phyloP scores from a whole-genome alignment of 2,329 filamentous ascomycete species.

The Ceratocystis papillata region DNA sequence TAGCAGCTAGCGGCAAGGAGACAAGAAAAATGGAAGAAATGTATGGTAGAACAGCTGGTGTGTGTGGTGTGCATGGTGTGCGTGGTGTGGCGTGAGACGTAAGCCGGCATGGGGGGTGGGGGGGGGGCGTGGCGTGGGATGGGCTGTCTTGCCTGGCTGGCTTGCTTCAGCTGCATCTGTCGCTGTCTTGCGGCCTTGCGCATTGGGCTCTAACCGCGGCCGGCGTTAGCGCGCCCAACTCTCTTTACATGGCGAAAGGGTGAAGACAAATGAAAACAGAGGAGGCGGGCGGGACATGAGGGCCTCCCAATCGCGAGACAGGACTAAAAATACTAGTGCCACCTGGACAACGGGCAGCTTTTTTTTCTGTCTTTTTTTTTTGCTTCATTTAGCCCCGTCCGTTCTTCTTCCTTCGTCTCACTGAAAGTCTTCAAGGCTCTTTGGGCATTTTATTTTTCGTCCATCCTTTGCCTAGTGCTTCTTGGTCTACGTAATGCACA shows the following conservation, averaged over 20 bases:
- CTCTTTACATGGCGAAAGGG: background rate
- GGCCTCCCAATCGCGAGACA: background rate
- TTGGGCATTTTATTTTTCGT: background rate
- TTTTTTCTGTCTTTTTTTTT: no score
- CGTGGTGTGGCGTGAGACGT: no score
- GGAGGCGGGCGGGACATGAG: background rate
- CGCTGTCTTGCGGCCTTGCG: background rate
- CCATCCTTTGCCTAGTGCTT: background rate
- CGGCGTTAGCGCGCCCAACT: constrained; percentile 6
- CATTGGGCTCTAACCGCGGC: constrained; percentile 11
- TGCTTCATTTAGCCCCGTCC: no score
- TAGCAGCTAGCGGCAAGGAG: no score
- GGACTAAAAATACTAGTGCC: background rate
- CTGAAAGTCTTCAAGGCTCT: background rate
- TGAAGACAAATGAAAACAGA: no score
- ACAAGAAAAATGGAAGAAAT: no score
- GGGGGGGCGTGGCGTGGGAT: background rate
- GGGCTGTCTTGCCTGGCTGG: background rate
- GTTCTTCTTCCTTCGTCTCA: background rate
- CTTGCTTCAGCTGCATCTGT: constrained; percentile 11
- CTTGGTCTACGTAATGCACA: background rate
- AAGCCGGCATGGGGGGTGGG: no score
- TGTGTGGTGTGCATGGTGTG: no score
- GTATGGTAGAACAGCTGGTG: no score
- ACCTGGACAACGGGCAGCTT: no score